Conservation (phyloP, 2,329 filamentous ascomycete species). For the Trichoderma guizhouense region DNA sequence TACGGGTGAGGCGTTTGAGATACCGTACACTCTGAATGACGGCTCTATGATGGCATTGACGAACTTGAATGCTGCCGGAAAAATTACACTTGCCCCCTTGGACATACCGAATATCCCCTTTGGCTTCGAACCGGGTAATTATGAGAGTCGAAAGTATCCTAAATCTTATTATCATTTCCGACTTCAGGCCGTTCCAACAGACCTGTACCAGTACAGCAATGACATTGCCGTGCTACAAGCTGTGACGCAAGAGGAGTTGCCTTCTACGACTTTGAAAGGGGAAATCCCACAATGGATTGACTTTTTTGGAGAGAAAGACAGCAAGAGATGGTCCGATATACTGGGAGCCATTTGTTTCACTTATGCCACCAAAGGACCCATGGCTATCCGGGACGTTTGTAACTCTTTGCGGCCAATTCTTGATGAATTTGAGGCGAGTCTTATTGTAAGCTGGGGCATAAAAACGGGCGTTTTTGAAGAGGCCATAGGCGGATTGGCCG, state of each 20-base stretch:
- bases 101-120: constrained; percentile 62
- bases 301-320: constrained; percentile 59
- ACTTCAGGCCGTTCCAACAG: constrained; percentile 60
- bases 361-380: constrained; percentile 59
- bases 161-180: constrained; percentile 64
- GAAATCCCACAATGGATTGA: constrained; percentile 70
- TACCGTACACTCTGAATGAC: constrained; percentile 59
- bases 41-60: constrained; percentile 64
- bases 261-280: constrained; percentile 39
- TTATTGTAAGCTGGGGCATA: constrained; percentile 58
- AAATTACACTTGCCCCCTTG: constrained; percentile 50
- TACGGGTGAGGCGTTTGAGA: constrained; percentile 37
- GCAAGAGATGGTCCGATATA: constrained; percentile 61
- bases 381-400: constrained; percentile 51
- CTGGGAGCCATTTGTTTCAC: constrained; percentile 60
- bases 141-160: constrained; percentile 66
- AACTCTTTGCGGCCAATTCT: constrained; percentile 55
- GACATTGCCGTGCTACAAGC: constrained; percentile 42
- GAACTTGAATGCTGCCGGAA: constrained; percentile 60
- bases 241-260: constrained; percentile 39
- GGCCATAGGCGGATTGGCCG: constrained; percentile 39
- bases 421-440: constrained; percentile 59
- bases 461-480: constrained; percentile 49
- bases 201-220: constrained; percentile 57
- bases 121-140: constrained; percentile 68